Base-by-base conservation (phyloP, 345 rosid genomes). In the Eutrema yunnanense region DNA sequence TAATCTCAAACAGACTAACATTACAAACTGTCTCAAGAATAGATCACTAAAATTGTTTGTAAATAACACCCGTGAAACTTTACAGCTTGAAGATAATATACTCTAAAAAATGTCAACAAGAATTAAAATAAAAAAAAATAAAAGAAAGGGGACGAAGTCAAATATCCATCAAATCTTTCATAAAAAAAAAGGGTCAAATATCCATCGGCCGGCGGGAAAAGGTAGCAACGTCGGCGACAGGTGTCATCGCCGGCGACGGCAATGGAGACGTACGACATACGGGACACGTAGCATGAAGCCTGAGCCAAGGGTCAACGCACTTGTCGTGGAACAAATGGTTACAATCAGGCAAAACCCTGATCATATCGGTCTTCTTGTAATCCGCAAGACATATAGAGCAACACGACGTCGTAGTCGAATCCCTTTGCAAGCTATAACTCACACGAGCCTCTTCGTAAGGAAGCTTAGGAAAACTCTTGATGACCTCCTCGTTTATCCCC, bases 341-440 rank as follows among this genome's bases (percentile, higher is more conserved):
- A 72, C 96, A 93, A 29, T 90, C 91, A 0, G 97, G 97, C 79
- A 94, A 49, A 66, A 81, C 56, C 71, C 95, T 75, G 8, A 88
- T 82, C 71, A 36, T 77, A 46, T 94, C 97, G 0, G 65, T 64
- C 37, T 46, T 69, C 66, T 82, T 88, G 81, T 91, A 94, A 80
- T 94, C 98, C 12, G 85, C 87, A 78, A 94, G 80, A 67, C 98
- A 94, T 7, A 94, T 83, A 0, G 97, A 87, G 50, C 97, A 94
- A 63, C 97, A 89, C 14, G 71, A 71, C 13, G 73, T 73, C 8
- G 89, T 74, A 0, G 82, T 83, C 0, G 93, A 78, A 62, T 82
- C 86, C 19, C 41, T 74, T 60, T 79, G 70, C 64, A 50, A 70
- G 53, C 73, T 65, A 37, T 75, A 75, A 9, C 74, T 75, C 27